Percentiles rank a stretch among this genome's conserved stretches.
These are phyloP conservation scores for Escovopsis weberi DNA, from an alignment of 2,329 filamentous ascomycete species.

Conservation along the genomic window DNA sequence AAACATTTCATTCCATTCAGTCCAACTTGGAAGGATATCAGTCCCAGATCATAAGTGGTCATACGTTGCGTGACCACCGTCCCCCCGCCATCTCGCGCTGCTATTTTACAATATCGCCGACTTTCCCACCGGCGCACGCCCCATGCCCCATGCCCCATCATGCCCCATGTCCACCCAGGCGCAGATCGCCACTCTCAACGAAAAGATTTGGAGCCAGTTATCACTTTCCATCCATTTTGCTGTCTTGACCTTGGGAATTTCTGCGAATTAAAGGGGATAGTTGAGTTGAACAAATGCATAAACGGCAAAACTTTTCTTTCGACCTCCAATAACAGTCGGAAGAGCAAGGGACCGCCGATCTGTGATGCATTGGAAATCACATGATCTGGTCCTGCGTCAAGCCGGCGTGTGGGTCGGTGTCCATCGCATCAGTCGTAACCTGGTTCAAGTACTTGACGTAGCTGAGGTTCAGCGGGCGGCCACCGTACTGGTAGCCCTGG, in stretches of 20 bases:
- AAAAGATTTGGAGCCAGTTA: not conserved
- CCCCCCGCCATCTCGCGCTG: not conserved
- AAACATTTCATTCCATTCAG: not conserved
- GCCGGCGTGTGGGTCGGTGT: conserved; percentile 58
- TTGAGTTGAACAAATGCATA: no score
- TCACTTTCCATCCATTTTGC: not conserved
- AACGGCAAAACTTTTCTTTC: no score
- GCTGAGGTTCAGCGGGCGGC: conserved; percentile 79
- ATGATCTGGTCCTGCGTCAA: conserved; percentile 98
- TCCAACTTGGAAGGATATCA: not conserved
- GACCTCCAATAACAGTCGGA: not conserved
- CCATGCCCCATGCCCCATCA: no score
- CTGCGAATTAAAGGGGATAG: no score
- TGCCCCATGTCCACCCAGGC: not conserved
- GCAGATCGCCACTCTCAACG: not conserved
- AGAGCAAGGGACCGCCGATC: not conserved
- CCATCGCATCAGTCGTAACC: conserved; percentile 59
- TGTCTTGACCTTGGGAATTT: not conserved
- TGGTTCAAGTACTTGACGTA: conserved; percentile 85
- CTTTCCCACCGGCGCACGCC: not conserved
- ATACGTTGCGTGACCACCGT: not conserved
- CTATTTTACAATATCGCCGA: not conserved
- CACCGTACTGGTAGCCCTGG: conserved; percentile 93
- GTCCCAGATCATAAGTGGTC: not conserved
- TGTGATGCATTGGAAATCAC: conserved; percentile 29